Evolutionary conservation across 257 asterid genomes (phyloP), one percentile per base, ranked within the genome.

Genomic region (Salvia rosmarinus): DNA sequence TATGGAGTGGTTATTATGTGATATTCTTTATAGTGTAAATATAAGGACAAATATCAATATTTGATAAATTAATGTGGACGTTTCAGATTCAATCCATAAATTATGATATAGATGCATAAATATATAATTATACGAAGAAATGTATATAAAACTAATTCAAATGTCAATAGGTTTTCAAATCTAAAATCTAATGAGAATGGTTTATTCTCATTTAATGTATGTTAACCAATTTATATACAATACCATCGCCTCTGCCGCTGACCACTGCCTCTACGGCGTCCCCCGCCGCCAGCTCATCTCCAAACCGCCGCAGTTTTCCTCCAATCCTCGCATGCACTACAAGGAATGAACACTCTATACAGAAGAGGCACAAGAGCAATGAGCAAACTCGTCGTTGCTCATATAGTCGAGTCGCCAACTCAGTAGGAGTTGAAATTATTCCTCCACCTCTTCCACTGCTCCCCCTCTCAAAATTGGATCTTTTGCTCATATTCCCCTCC

Each of bases 381-480:
- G 98, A 83, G 74, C 64, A 90, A 91, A 59, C 79, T 93, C 51
- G 71, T 93, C 39, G 89, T 93, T 5, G 97, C 92, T 54, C 97
- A 93, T 59, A 84, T 79, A 3, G 46, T 10, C 14, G 95, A 86
- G 58, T 81, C 86, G 0, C 74, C 87, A 8, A 63, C 84, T 19
- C 72, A 63, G 34, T 68, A 69, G 70, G 98, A 93, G 19, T 63
- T 90, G 60, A 79, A 25, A 4, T 42, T 83, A 13, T 93, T 93
- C 19, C 75, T 89, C 30, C 55, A 95, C 0, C 62, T 93, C 2
- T 77, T 89, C 8, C 78, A 78, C 72, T 50, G 91, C 68, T 89
- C 96, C 0, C n/a, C 75, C 6, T 86, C 2, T 74, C 96, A 11
- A 86, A 81, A 73, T 86, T 97, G 4, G 97, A 93, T 68, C 83